Evolutionary conservation across 1,139 yeast species (phyloP), one percentile per base, ranked within the genome.

Genomic region (Saccharomycopsis crataegensis): DNA sequence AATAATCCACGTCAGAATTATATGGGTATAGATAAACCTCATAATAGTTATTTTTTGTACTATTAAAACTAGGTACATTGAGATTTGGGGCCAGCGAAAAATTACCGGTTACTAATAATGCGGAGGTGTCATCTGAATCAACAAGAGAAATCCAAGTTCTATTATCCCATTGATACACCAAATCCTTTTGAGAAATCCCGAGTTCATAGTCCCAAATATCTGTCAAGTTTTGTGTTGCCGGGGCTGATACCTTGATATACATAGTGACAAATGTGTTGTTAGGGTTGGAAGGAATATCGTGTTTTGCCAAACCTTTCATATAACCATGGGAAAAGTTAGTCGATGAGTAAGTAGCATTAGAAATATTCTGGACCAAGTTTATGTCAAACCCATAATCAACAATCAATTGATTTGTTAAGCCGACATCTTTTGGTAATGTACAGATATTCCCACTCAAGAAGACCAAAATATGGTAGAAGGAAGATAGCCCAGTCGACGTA

Each of bases 101-200:
- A 59, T 78, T 78, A n/a, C 81, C 83, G 0, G 91, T 83, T 33
- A 79, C 79, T 40, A 90, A 71, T 56, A 89, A 70, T 0, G 88
- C 94, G 50, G 88, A 78, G 22, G 75, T 74, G 62, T 78, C 79
- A 67, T 90, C 97, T 0, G 90, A 71, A 64, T 89, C 96, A 3
- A 88, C 79, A 14, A 86, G 70, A 42, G 72, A 69, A 0, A 87
- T 77, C 74, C 82, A 76, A 36, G 82, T 69, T 17, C 79, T 69
- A 49, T 74, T 73, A 64, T 83, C 90, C 83, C 88, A 86, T 60
- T 83, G 86, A 65, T 80, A 86, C 0, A 81, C 79, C 58, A 86
- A 74, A 59, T 79, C 82, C 51, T 73, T 72, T 59, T 82, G 85
- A 1, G 93, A 86, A 2, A 82, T 78, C 2, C 90, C 93, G 40